Percentiles rank a stretch among this genome's conserved stretches.
These are phyloP conservation scores for Cucumis melo DNA, from an alignment of 306 rosid genomes.

Conservation along the genomic window DNA sequence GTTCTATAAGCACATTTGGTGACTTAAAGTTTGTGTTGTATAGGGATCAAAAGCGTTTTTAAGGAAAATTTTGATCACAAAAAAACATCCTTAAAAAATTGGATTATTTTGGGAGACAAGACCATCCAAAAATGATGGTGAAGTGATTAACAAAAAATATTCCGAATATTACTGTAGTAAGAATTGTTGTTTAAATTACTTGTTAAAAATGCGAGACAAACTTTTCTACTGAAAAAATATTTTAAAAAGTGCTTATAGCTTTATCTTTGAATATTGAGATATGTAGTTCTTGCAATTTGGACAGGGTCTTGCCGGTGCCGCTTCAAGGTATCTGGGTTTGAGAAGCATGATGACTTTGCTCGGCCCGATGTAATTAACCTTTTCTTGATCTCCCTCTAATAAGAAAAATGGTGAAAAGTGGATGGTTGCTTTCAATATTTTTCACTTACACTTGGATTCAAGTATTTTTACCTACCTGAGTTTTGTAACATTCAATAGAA, in stretches of 20 bases:
- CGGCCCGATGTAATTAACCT: slow-evolving; percentile 71
- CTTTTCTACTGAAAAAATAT: no score
- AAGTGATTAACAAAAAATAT: no score
- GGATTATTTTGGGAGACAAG: no score
- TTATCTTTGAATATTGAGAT: slow-evolving; percentile 2
- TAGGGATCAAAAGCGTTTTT: no score
- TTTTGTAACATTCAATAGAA: not conserved
- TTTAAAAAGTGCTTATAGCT: not conserved
- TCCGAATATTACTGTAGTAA: no score
- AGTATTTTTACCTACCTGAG: not conserved
- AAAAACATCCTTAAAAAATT: no score
- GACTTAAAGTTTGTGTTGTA: no score
- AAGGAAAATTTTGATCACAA: no score
- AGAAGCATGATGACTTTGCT: slow-evolving; percentile 79
- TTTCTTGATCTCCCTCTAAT: not conserved
- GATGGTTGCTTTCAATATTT: not conserved
- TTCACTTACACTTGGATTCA: not conserved
- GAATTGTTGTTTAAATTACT: no score
- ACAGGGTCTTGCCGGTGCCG: slow-evolving; percentile 86
- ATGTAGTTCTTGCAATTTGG: slow-evolving; percentile 8
- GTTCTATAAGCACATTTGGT: no score
- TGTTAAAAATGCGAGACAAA: no score
- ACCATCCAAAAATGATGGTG: no score
- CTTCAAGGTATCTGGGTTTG: slow-evolving; percentile 78
- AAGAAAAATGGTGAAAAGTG: not conserved